Evolutionary conservation across 164 flowering plant genomes (phyloP), one percentile per base, ranked within the genome.

Genomic region (Macadamia tetraphylla): DNA sequence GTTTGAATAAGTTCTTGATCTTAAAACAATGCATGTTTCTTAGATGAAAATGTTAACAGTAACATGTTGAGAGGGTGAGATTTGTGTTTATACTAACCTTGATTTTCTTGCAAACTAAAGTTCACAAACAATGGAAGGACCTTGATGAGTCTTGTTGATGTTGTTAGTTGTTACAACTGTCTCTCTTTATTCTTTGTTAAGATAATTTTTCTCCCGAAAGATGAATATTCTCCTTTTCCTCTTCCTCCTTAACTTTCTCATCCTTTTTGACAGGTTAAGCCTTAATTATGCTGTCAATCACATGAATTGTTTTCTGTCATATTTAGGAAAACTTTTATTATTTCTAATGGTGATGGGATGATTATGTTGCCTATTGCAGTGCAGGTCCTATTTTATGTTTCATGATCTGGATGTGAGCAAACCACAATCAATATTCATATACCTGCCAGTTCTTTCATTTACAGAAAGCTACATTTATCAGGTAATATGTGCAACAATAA

Each of bases 341-440:
- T 35, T 51, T 53, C 40, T 15, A 31, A 46, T 11, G 30, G 23
- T 64, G 13, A 42, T 60, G 6, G 52, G 35, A 67, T 67, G 31
- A 69, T 60, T 73, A 11, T 71, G 46, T 71, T 32, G 56, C 12
- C 67, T 60, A 46, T 75, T 67, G 69, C 90, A 94, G 98, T 90
- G 90, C 86, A 91, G 98, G 77, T 91, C 97, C 49, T 94, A 94
- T 73, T 90, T 92, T 70, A 86, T 94, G 95, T 94, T 94, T 75
- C 99, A 94, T 73, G 88, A 78, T 44, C 78, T 94, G 86, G 97
- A 94, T 77, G 86, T 73, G 44, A 83, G 70, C 75, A 74, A 61
- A 30, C 91, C 97, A 46, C 81, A 85, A 40, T 70, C 82, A 9
- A 42, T 90, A 49, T 94, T 94, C 84, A 83, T 72, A 77, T 86